Base-by-base conservation (phyloP, 768 basidiomycete genomes). In the Neoboletus brunneissimus region DNA sequence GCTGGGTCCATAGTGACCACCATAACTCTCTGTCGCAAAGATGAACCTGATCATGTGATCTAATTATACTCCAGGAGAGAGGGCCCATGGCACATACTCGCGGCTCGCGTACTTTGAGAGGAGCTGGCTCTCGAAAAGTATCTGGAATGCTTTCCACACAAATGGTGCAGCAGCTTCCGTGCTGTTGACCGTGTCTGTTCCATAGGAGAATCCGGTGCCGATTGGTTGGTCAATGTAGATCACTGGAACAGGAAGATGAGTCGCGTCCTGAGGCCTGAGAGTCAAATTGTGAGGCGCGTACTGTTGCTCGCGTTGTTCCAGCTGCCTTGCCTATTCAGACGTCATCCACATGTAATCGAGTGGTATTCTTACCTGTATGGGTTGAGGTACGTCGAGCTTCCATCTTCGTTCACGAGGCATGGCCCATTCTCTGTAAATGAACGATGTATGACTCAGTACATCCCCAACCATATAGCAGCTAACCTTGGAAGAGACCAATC, bases 191-290 rank as follows among this genome's bases (percentile, higher is more conserved):
- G 76, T 78, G 51, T 81, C 77, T 0, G 67, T 75, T 16, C 86
- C 85, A 53, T 78, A 80, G 0, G 85, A 87, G 64, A 86, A 86
- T 4, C 86, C 85, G 0, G 83, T 79, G 0, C 83, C 84, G 37
- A 87, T 82, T 5, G 85, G 86, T 63, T 87, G 85, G 65, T 87
- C 85, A 32, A 87, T 83, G 64, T 87, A 87, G 34, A 88, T 82
- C 70, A 88, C 85, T 87, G 49, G 1, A 13, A 5, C n/a, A 10
- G 9, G 1, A 50, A 10, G 12, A 53, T 48, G 47, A 47, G 47
- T 41, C 18, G 20, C 27, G 18, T n/a, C 8, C 23, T 27, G 20
- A 40, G 35, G 37, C n/a, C 18, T n/a, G n/a, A n/a, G n/a, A n/a
- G n/a, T n/a, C 40, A 32, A 13, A 23, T 25, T n/a, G 13, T 25